A percentile compares a stretch with the other conserved stretches of the same genome.
phyloP scores from a whole-genome alignment of 306 rosid species.

The Sindora glabra region DNA sequence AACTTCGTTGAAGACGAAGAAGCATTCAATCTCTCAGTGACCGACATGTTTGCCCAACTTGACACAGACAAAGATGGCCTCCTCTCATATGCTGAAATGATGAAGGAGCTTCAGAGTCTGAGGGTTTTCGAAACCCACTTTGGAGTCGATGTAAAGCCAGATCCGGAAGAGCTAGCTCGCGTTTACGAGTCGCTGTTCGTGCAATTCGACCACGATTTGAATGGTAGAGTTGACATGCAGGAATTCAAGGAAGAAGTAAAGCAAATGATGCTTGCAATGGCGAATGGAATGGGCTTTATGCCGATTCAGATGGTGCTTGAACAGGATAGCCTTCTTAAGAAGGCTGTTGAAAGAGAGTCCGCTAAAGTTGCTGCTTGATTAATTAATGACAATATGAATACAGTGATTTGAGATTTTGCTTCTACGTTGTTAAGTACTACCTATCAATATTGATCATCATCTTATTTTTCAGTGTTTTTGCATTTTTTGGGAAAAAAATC shows the following conservation, averaged over 20 bases:
- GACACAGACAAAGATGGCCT: constrained; percentile 37
- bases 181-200: constrained; percentile 36
- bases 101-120: constrained; percentile 46
- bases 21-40: constrained; percentile 20
- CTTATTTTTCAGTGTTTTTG: no score
- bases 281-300: constrained; percentile 35
- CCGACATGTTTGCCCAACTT: constrained; percentile 32
- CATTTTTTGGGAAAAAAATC: no score
- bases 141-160: constrained; percentile 41
- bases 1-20: constrained; percentile 50
- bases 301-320: constrained; percentile 49
- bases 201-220: constrained; percentile 44
- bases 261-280: constrained; percentile 53
- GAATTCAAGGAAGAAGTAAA: constrained; percentile 50
- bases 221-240: constrained; percentile 36
- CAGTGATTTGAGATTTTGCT: no score
- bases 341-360: constrained; percentile 38
- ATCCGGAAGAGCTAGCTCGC: constrained; percentile 27
- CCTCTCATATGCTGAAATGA: constrained; percentile 48
- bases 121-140: constrained; percentile 53
- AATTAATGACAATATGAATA: no score
- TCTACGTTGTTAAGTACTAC: no score
- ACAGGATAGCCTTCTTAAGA: constrained; percentile 36
- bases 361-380: constrained; percentile 3
- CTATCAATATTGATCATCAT: no score